These are phyloP conservation scores for Hyaloscypha hepaticicola DNA, from an alignment of 495 filamentous ascomycete genomes.

Conservation along the genomic window DNA sequence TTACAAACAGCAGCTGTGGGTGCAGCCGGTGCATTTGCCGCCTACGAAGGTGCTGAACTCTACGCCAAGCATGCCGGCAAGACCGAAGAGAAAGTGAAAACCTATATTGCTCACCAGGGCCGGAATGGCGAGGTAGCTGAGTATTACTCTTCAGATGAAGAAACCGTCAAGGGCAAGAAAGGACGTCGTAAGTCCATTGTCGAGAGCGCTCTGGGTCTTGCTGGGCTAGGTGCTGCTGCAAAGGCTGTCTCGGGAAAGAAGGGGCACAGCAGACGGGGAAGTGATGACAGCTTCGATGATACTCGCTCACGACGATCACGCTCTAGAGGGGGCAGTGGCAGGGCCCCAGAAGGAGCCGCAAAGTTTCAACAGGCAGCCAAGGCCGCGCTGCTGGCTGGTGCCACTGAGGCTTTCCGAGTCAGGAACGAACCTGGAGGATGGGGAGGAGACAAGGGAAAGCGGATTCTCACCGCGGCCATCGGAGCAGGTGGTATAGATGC, in stretches of 20 bases:
- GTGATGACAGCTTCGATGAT: conserved; percentile 49
- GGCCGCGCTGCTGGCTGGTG: conserved; percentile 82
- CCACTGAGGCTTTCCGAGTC: conserved; percentile 81
- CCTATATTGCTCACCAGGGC: conserved; percentile 46
- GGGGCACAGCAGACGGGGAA: conserved; percentile 47
- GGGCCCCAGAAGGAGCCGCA: conserved; percentile 45
- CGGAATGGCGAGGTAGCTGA: conserved; percentile 44
- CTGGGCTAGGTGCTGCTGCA: conserved; percentile 65
- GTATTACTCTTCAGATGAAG: conserved; percentile 56
- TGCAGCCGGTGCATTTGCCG: conserved; percentile 53
- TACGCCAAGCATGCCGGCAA: conserved; percentile 47
- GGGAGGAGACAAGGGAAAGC: conserved; percentile 82
- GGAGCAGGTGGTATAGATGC: conserved; percentile 82
- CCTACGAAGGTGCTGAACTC: conserved; percentile 52
- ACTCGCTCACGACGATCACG: conserved; percentile 41
- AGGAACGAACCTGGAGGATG: conserved; percentile 83
- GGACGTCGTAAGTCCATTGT: conserved; percentile 64
- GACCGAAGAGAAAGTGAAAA: conserved; percentile 36
- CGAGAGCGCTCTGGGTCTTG: conserved; percentile 64
- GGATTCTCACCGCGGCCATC: conserved; percentile 82
- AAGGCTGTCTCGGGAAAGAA: conserved; percentile 42
- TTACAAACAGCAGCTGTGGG: conserved; percentile 52
- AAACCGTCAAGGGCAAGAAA: conserved; percentile 43
- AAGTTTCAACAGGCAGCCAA: conserved; percentile 83
- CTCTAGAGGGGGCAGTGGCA: conserved; percentile 37